These are phyloP conservation scores for Capsicum baccatum DNA, from an alignment of 257 asterid species.

Conservation along the genomic window DNA sequence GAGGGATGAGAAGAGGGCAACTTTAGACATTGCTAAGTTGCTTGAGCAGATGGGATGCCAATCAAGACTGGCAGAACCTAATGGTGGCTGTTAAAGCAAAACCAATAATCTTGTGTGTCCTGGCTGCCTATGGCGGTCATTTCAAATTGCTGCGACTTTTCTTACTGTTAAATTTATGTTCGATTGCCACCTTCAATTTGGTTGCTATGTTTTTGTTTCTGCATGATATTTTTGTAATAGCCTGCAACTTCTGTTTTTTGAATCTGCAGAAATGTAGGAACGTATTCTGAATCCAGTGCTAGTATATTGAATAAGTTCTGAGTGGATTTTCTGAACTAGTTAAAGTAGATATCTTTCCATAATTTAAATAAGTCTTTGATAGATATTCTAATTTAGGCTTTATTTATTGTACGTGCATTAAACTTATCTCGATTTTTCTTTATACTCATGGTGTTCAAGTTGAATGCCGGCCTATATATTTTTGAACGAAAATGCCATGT, in stretches of 20 bases:
- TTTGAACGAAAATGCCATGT: too few species aligned
- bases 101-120: neutral
- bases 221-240: neutral
- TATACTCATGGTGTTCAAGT: too few species aligned
- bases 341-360: too few species aligned
- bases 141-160: neutral
- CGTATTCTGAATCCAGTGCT: too few species aligned
- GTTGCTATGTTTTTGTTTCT: neutral
- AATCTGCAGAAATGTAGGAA: neutral
- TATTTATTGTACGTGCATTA: too few species aligned
- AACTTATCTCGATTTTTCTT: too few species aligned
- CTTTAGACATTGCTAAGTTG: conserved; percentile 62
- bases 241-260: neutral
- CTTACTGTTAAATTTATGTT: neutral
- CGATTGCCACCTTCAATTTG: neutral
- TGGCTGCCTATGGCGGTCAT: neutral
- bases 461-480: too few species aligned
- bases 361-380: too few species aligned
- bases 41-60: conserved; percentile 78
- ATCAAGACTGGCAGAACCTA: conserved; percentile 45
- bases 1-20: conserved; percentile 69
- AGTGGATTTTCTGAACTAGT: too few species aligned
- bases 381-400: too few species aligned
- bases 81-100: conserved; percentile 33
- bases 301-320: neutral